Evolutionary conservation across 371 early-diverging fungal genomes (phyloP).

Genomic region (Rhizopus microsporus): DNA sequence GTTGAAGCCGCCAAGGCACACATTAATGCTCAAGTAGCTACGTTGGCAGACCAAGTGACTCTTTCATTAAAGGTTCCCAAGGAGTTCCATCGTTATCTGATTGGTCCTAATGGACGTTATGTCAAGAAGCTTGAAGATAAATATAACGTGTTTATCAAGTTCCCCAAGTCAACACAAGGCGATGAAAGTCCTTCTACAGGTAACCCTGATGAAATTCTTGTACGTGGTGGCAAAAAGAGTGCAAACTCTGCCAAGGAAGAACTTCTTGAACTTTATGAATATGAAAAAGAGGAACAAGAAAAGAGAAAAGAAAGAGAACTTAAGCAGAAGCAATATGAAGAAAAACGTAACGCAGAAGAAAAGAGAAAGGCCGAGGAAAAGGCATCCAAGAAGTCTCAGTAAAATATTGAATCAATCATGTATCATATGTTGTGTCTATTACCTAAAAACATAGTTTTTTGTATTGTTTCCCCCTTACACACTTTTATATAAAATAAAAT

Average conservation of each 20-base stretch:
- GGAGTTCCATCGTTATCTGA: conserved; percentile 72
- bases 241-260: conserved; percentile 74
- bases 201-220: conserved; percentile 64
- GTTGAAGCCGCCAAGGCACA: conserved; percentile 76
- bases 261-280: conserved; percentile 74
- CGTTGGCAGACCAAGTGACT: conserved; percentile 73
- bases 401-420: no score
- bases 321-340: conserved; percentile 38
- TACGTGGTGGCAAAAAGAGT: conserved; percentile 77
- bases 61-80: conserved; percentile 64
- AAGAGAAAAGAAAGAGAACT: conserved; percentile 49
- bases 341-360: conserved; percentile 37
- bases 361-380: conserved; percentile 70
- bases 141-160: conserved; percentile 75
- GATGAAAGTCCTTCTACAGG: conserved; percentile 44
- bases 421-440: no score
- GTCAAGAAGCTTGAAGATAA: conserved; percentile 83
- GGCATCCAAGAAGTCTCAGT: conserved; percentile 26
- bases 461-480: no score
- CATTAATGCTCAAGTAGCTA: conserved; percentile 67
- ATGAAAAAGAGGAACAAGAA: conserved; percentile 67
- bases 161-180: conserved; percentile 63
- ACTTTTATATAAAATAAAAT: no score
- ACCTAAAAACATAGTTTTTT: no score
- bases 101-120: conserved; percentile 77